These are phyloP conservation scores for Didymella arachidicola DNA, from an alignment of 2,329 filamentous ascomycete species.

Conservation along the genomic window DNA sequence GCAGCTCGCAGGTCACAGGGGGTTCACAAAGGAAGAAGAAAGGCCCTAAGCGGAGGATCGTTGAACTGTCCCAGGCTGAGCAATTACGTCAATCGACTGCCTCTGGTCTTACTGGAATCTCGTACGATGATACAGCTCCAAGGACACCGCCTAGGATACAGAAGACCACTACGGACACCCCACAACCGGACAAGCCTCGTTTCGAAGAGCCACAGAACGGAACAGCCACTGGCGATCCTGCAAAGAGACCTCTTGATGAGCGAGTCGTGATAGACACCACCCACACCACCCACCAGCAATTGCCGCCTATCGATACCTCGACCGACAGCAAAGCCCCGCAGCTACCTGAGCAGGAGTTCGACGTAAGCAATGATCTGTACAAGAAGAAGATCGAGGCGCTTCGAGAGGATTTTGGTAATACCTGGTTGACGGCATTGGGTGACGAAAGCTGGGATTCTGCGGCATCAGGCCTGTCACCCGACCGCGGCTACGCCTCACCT, in stretches of 20 bases:
- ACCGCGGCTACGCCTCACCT: slow-evolving; percentile 43
- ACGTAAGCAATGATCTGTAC: slow-evolving; percentile 77
- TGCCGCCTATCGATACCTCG: slow-evolving; percentile 45
- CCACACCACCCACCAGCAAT: slow-evolving; percentile 37
- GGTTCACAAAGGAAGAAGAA: slow-evolving; percentile 67
- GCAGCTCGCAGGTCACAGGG: slow-evolving; percentile 33
- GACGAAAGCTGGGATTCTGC: slow-evolving; percentile 70
- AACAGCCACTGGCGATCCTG: slow-evolving; percentile 41
- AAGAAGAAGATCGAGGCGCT: slow-evolving; percentile 87
- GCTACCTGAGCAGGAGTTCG: slow-evolving; percentile 61
- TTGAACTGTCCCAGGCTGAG: slow-evolving; percentile 63
- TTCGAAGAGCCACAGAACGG: slow-evolving; percentile 39
- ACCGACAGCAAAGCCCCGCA: slow-evolving; percentile 30
- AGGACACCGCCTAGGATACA: slow-evolving; percentile 30
- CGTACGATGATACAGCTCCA: slow-evolving; percentile 33
- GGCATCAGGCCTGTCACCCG: slow-evolving; percentile 43
- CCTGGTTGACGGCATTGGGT: slow-evolving; percentile 84
- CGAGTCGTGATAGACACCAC: slow-evolving; percentile 30
- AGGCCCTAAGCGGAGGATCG: slow-evolving; percentile 63
- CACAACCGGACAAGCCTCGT: slow-evolving; percentile 31
- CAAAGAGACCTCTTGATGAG: slow-evolving; percentile 38
- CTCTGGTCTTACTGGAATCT: slow-evolving; percentile 40
- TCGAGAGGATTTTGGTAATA: slow-evolving; percentile 83
- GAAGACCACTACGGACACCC: slow-evolving; percentile 23
- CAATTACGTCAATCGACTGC: slow-evolving; percentile 42